phyloP scores from a whole-genome alignment of 2,329 filamentous ascomycete species.

The Metarhizium rileyi region DNA sequence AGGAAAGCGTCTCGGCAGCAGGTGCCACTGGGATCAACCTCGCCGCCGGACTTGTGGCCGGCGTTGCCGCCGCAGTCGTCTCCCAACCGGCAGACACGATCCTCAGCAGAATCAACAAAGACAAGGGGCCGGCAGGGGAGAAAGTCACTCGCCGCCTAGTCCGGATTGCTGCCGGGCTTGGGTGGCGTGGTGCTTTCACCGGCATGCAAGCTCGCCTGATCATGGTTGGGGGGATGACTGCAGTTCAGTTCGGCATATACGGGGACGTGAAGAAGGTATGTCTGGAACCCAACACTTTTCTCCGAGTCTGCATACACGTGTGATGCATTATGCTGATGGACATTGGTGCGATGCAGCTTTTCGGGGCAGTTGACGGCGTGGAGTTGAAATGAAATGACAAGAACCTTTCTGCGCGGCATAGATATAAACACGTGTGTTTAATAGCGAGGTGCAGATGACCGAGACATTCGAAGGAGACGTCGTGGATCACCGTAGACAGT shows the following conservation, averaged over 20 bases:
- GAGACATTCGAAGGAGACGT: too few species aligned
- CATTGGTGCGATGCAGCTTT: too few species aligned
- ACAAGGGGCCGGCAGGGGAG: slow-evolving; percentile 76
- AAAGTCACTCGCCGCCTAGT: slow-evolving; percentile 69
- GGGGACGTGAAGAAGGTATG: slow-evolving; percentile 55
- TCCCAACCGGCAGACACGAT: slow-evolving; percentile 90
- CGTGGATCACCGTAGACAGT: too few species aligned
- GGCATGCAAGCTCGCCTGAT: slow-evolving; percentile 66
- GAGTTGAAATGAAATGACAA: not conserved
- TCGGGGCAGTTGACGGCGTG: not conserved
- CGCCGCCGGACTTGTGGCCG: slow-evolving; percentile 38
- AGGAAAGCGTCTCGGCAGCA: slow-evolving; percentile 55
- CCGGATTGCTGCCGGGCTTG: slow-evolving; percentile 83
- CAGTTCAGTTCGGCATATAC: slow-evolving; percentile 84
- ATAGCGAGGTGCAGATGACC: too few species aligned
- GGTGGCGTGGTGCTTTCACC: slow-evolving; percentile 64
- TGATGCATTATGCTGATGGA: too few species aligned
- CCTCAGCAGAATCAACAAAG: slow-evolving; percentile 96
- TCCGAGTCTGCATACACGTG: too few species aligned
- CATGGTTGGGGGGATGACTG: slow-evolving; percentile 61
- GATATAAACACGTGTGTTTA: too few species aligned
- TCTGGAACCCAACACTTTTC: too few species aligned
- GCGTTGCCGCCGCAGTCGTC: slow-evolving; percentile 80
- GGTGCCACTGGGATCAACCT: slow-evolving; percentile 76
- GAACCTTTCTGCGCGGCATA: too few species aligned